A percentile compares a stretch with the other conserved stretches of the same genome.
phyloP scores from a whole-genome alignment of 2,329 filamentous ascomycete species.

The Ascochyta rabiei region DNA sequence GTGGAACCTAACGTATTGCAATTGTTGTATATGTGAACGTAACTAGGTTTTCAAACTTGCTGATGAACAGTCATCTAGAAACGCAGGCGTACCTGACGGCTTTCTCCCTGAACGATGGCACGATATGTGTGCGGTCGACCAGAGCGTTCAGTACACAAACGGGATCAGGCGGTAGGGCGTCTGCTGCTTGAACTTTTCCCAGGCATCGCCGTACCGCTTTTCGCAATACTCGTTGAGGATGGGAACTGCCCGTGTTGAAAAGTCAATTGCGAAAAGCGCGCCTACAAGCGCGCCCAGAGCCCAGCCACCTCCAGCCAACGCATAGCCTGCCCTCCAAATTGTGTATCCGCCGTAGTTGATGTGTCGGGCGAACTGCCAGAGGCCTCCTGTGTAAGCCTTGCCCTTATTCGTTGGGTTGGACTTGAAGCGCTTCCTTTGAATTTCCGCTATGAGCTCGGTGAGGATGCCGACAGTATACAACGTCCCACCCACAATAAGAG shows the following conservation, averaged over 20 bases:
- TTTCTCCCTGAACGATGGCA: neutral
- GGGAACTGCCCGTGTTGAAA: slow-evolving; percentile 53
- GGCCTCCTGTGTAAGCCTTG: slow-evolving; percentile 57
- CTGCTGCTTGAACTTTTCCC: slow-evolving; percentile 49
- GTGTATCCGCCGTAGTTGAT: slow-evolving; percentile 63
- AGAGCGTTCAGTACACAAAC: slow-evolving; percentile 34
- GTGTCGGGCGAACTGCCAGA: slow-evolving; percentile 58
- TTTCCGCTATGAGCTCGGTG: slow-evolving; percentile 62
- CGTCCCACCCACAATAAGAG: slow-evolving; percentile 55
- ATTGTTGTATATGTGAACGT: neutral
- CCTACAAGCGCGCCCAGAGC: slow-evolving; percentile 50
- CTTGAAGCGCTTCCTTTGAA: slow-evolving; percentile 63
- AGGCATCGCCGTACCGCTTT: slow-evolving; percentile 49
- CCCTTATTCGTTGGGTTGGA: slow-evolving; percentile 58
- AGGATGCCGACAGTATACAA: slow-evolving; percentile 60
- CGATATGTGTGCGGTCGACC: neutral
- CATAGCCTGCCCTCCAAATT: slow-evolving; percentile 58
- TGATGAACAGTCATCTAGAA: neutral
- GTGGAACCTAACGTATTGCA: neutral
- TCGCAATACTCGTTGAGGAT: slow-evolving; percentile 58
- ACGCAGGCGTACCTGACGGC: neutral
- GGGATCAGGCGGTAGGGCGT: slow-evolving; percentile 48
- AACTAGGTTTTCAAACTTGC: neutral
- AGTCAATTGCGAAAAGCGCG: slow-evolving; percentile 54
- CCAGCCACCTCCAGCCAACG: slow-evolving; percentile 56